These are phyloP conservation scores for Trypanosoma rangeli DNA, from an alignment of 208 protist species.

Conservation along the genomic window DNA sequence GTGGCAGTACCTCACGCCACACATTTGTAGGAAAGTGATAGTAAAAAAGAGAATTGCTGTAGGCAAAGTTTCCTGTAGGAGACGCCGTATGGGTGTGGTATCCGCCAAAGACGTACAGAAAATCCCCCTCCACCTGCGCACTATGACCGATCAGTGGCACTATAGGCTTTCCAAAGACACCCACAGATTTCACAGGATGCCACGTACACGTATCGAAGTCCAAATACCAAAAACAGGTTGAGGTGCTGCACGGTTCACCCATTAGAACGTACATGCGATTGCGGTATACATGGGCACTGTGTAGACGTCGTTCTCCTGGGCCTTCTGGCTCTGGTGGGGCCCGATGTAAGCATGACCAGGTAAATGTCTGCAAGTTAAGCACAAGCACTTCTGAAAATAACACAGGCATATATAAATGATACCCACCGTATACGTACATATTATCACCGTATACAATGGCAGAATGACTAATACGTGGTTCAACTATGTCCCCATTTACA, in stretches of 20 bases:
- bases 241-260: conserved; percentile 36
- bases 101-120: conserved; percentile 71
- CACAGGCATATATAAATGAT: conserved; percentile 42
- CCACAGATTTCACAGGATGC: conserved; percentile 42
- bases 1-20: conserved; percentile 30
- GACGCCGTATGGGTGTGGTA: conserved; percentile 20
- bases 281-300: conserved; percentile 63
- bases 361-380: conserved; percentile 69
- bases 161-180: conserved; percentile 25
- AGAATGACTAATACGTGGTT: conserved; percentile 59
- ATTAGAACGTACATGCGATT: conserved; percentile 84
- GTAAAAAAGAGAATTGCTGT: conserved; percentile 52
- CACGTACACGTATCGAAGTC: conserved; percentile 53
- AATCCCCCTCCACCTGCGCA: conserved; percentile 47
- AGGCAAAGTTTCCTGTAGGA: conserved; percentile 24
- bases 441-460: conserved; percentile 72
- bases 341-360: conserved; percentile 53
- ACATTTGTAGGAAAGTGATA: conserved; percentile 46
- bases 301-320: conserved; percentile 66
- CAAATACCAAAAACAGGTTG: conserved; percentile 58
- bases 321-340: conserved; percentile 56
- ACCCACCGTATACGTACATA: conserved; percentile 89
- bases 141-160: conserved; percentile 57
- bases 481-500: conserved; percentile 42
- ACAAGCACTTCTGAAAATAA: conserved; percentile 66